Evolutionary conservation across 2,329 filamentous ascomycete species (phyloP), one percentile per base, ranked within the genome.

Genomic region (Whalleya microplaca): DNA sequence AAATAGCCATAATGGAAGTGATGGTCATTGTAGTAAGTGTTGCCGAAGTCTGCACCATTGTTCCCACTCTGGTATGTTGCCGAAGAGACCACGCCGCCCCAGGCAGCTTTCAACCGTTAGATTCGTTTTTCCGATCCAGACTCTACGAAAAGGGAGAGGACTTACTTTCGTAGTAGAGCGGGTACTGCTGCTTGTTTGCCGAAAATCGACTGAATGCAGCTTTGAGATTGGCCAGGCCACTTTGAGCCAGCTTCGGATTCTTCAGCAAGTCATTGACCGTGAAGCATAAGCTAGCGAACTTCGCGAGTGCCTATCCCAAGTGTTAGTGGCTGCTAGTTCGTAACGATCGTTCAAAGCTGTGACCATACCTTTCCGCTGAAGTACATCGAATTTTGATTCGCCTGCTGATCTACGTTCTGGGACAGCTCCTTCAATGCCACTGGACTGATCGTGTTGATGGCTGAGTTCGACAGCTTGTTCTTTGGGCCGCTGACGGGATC

Each of bases 1-100:
- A 96, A 95, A 70, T 98, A 97, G 29, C 91, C 92, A 68, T 91
- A 93, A 68, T 91, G 88, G 65, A 89, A 89, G 69, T 89, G 86
- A 64, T 89, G 86, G 66, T 89, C 86, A 65, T 89, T 94, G 77
- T 93, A 94, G 69, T 85, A 89, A 1, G 88, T 90, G 72, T 97
- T 97, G 61, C 95, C 95, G 75, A 96, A 98, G 70, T 98, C 95
- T 0, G 80, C 82, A 2, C 87, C 86, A 4, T 83, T 72, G 61
- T 96, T 84, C 1, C 85, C 86, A 1, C 86, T 90, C 16, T 70
- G 71, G 70, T 93, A 96, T 3, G 86, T 85, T 9, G 88, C 90
- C 6, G 85, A 85, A 4, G 91, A 95, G 9, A 95, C 90, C 6
- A 92, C 76, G 1, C 92, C 92, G 55, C 90, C 90, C 92, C 92